A percentile compares a stretch with the other conserved stretches of the same genome.
Conservation (phyloP, 1,284 basidiomycete species). For the Trametes pubescens region DNA sequence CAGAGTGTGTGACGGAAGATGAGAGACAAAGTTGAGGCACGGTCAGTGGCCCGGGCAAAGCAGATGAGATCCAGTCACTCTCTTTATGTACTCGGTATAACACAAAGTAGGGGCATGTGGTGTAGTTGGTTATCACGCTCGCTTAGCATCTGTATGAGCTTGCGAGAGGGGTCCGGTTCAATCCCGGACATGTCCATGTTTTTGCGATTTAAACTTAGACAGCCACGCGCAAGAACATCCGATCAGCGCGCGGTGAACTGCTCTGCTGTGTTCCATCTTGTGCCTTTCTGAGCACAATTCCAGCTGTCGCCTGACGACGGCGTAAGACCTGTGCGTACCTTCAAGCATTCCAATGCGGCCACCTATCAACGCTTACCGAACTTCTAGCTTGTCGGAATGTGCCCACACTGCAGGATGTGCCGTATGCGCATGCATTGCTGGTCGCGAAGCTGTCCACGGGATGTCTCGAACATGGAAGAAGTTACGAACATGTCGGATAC, state of each 20-base stretch:
- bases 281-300: not conserved
- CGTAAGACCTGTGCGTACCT: not conserved
- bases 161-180: constrained; percentile 17
- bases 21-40: no score
- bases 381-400: no score
- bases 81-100: no score
- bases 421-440: no score
- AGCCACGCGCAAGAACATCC: not conserved
- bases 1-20: no score
- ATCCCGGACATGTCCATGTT: constrained; percentile 16
- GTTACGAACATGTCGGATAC: not conserved
- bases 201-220: not conserved
- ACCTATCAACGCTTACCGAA: not conserved
- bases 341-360: not conserved
- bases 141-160: constrained; percentile 2
- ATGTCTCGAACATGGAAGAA: constrained; percentile 18
- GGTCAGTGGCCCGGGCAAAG: not conserved
- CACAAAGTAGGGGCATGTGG: constrained; percentile 4
- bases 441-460: not conserved
- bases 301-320: not conserved
- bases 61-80: not conserved
- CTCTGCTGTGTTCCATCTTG: not conserved
- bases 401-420: no score
- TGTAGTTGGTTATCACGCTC: constrained; percentile 18
- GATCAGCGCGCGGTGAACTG: not conserved